Evolutionary conservation across 2,329 filamentous ascomycete genomes (phyloP).

Genomic region (Xylaria sp.): DNA sequence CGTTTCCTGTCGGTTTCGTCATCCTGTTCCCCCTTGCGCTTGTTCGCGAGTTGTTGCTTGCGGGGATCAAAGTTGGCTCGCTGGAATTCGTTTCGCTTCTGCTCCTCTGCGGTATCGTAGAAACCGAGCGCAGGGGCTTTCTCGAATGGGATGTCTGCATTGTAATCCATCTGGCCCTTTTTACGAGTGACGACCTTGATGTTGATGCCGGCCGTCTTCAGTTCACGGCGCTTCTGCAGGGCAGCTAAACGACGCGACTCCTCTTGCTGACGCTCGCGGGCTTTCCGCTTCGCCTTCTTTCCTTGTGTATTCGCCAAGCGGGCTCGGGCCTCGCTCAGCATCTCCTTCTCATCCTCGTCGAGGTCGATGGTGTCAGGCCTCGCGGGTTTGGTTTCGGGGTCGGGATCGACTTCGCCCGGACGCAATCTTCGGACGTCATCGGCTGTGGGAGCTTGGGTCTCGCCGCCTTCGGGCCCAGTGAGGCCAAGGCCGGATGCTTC

Average conservation of each 20-base stretch:
- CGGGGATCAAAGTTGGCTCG: slow-evolving; percentile 89
- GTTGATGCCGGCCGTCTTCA: slow-evolving; percentile 98
- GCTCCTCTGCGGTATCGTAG: slow-evolving; percentile 90
- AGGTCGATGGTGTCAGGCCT: slow-evolving; percentile 97
- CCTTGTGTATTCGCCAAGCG: slow-evolving; percentile 97
- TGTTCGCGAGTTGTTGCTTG: slow-evolving; percentile 89
- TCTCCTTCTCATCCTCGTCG: slow-evolving; percentile 99
- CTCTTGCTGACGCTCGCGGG: slow-evolving; percentile 92
- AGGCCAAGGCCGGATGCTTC: slow-evolving; percentile 85
- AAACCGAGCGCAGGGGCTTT: slow-evolving; percentile 90
- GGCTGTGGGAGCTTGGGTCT: slow-evolving; percentile 86
- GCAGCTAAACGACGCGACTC: slow-evolving; percentile 91
- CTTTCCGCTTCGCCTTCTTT: slow-evolving; percentile 99
- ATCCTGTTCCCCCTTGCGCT: slow-evolving; percentile 92
- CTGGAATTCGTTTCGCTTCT: slow-evolving; percentile 82
- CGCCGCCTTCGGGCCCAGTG: slow-evolving; percentile 85
- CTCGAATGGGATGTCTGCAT: slow-evolving; percentile 98
- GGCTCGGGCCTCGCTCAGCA: slow-evolving; percentile 96
- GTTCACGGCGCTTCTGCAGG: slow-evolving; percentile 92
- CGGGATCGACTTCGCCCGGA: slow-evolving; percentile 95
- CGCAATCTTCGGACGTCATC: slow-evolving; percentile 90
- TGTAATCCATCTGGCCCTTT: slow-evolving; percentile 99
- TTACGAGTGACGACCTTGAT: slow-evolving; percentile 94
- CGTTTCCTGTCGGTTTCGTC: slow-evolving; percentile 85
- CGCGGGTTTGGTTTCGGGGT: slow-evolving; percentile 95